Evolutionary conservation across 192 early-diverging fungal species (phyloP).

Genomic region (Geosiphon pyriformis): DNA sequence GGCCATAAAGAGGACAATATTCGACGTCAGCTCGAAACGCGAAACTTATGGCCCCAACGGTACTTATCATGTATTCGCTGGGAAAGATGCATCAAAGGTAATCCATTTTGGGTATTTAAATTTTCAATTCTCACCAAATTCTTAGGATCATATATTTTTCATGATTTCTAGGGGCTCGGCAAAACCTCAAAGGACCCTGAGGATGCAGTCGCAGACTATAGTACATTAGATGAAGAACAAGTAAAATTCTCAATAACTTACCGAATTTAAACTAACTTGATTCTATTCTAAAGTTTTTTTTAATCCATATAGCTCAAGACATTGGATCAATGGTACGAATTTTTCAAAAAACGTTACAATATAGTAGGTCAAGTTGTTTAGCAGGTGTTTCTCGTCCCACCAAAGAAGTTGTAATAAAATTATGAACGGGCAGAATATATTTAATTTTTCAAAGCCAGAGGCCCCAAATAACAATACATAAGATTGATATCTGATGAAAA

Average conservation of each 20-base stretch:
- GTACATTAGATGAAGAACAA: slow-evolving; percentile 60
- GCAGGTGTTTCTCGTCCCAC: no score
- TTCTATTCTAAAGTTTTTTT: neutral
- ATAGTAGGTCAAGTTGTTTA: slow-evolving; percentile 53
- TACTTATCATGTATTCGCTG: slow-evolving; percentile 76
- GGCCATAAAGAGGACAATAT: slow-evolving; percentile 79
- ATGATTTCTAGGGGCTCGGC: slow-evolving; percentile 50
- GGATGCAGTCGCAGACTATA: slow-evolving; percentile 70
- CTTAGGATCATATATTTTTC: neutral
- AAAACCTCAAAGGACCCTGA: slow-evolving; percentile 61
- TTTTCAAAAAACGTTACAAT: slow-evolving; percentile 65
- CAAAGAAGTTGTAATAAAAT: neutral
- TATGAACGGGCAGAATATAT: neutral
- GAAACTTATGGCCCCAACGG: slow-evolving; percentile 59
- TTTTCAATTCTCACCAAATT: neutral
- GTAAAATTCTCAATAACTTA: slow-evolving; percentile 27
- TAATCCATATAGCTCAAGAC: slow-evolving; percentile 45
- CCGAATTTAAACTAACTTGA: neutral
- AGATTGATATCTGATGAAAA: no score
- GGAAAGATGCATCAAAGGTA: slow-evolving; percentile 74
- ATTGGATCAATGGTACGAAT: slow-evolving; percentile 67
- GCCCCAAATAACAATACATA: no score
- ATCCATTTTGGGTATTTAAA: neutral
- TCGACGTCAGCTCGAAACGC: slow-evolving; percentile 62
- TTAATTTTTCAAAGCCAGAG: no score